These are phyloP conservation scores for Oryza meridionalis DNA, from an alignment of 176 grass and related monocot species.

Conservation along the genomic window DNA sequence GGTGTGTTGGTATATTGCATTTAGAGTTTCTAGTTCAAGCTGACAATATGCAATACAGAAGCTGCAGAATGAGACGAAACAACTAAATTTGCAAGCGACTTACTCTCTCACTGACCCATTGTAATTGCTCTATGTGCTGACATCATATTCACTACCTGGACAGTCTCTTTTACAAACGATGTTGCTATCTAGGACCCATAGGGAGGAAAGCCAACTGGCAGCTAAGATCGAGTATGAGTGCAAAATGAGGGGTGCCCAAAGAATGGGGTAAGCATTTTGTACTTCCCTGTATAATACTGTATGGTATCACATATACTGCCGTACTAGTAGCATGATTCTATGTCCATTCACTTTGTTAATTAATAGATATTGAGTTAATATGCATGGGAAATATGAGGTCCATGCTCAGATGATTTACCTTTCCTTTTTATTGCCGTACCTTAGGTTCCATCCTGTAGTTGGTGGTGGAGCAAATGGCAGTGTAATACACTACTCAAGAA, in stretches of 20 bases:
- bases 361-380: background rate
- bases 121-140: slow-evolving; percentile 21
- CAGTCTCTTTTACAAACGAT: slow-evolving; percentile 98
- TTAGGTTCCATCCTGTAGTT: slow-evolving; percentile 95
- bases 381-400: background rate
- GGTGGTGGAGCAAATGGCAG: slow-evolving; percentile 86
- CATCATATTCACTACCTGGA: slow-evolving; percentile 19
- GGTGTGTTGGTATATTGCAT: background rate
- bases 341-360: slow-evolving; percentile 17
- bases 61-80: background rate
- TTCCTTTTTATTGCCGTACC: slow-evolving; percentile 21
- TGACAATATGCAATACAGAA: background rate
- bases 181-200: slow-evolving; percentile 78
- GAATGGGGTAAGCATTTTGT: slow-evolving; percentile 85
- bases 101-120: background rate
- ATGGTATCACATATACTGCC: slow-evolving; percentile 14
- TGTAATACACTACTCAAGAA: slow-evolving; percentile 93
- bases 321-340: background rate
- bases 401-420: slow-evolving; percentile 1
- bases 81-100: slow-evolving; percentile 1
- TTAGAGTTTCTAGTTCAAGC: slow-evolving; percentile 26
- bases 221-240: slow-evolving; percentile 92
- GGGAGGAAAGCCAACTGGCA: slow-evolving; percentile 76
- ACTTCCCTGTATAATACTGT: slow-evolving; percentile 15
- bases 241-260: slow-evolving; percentile 97